Conservation (phyloP, 1,284 basidiomycete species). For the Moesziomyces antarcticus region DNA sequence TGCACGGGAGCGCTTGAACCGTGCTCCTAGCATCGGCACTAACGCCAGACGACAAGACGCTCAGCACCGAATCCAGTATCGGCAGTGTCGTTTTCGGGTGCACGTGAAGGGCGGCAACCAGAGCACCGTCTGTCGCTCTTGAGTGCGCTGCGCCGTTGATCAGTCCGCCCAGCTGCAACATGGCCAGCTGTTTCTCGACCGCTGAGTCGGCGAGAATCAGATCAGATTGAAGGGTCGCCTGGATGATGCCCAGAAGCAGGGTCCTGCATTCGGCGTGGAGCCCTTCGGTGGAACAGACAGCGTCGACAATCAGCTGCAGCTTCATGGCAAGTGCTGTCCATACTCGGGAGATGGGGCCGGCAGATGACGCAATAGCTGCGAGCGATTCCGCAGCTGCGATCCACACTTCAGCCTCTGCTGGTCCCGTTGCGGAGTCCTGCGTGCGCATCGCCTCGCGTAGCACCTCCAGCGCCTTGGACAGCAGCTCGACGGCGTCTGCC, state of each 20-base stretch:
- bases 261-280: neutral
- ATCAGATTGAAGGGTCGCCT: slow-evolving; percentile 12
- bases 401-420: slow-evolving; percentile 1
- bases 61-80: slow-evolving; percentile 3
- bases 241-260: slow-evolving; percentile 14
- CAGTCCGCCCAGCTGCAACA: no score
- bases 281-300: neutral
- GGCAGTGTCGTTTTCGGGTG: slow-evolving; percentile 13
- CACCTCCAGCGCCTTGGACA: slow-evolving; percentile 3
- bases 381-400: slow-evolving; percentile 14
- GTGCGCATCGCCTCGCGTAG: neutral
- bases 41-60: neutral
- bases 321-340: slow-evolving; percentile 2
- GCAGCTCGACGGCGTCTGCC: neutral
- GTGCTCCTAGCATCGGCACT: neutral
- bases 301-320: slow-evolving; percentile 7
- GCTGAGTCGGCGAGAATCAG: slow-evolving; percentile 2
- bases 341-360: neutral
- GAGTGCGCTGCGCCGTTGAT: neutral
- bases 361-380: slow-evolving; percentile 5
- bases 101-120: slow-evolving; percentile 28
- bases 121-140: slow-evolving; percentile 19
- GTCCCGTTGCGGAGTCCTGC: neutral
- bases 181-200: neutral
- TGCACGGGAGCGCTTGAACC: slow-evolving; percentile 12